A percentile compares a stretch with the other conserved stretches of the same genome.
Conservation (phyloP, 192 early-diverging fungal genomes). For the Coemansia sp. region DNA sequence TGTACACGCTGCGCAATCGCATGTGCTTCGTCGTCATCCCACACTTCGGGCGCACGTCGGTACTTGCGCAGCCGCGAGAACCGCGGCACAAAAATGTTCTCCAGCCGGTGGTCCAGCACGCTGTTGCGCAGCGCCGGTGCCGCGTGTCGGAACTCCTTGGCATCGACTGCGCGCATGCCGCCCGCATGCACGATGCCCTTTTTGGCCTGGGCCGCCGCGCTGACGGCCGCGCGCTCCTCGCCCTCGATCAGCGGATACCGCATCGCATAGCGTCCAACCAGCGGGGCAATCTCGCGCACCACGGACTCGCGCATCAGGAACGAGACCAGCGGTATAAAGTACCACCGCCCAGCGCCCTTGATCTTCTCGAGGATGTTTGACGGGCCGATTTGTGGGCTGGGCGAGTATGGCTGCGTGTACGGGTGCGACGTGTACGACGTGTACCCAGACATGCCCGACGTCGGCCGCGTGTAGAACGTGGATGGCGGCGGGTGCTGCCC, state of each 20-base stretch:
- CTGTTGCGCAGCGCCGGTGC: slow-evolving; percentile 19
- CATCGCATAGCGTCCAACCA: slow-evolving; percentile 40
- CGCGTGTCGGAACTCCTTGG: slow-evolving; percentile 30
- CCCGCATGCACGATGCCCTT: slow-evolving; percentile 25
- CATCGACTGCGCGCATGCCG: slow-evolving; percentile 21
- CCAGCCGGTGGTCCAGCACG: slow-evolving; percentile 31
- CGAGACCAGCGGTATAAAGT: slow-evolving; percentile 20
- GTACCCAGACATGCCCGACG: slow-evolving; percentile 10
- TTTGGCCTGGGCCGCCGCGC: slow-evolving; percentile 1
- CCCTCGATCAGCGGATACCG: slow-evolving; percentile 43
- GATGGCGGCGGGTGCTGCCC: slow-evolving; percentile 2
- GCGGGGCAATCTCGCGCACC: slow-evolving; percentile 8
- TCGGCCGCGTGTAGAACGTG: slow-evolving; percentile 11
- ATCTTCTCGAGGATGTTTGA: slow-evolving; percentile 14
- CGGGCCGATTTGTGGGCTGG: neutral
- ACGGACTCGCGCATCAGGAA: slow-evolving; percentile 23
- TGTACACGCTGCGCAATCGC: slow-evolving; percentile 33
- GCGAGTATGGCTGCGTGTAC: slow-evolving; percentile 2
- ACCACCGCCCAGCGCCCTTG: slow-evolving; percentile 16
- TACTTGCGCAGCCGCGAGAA: slow-evolving; percentile 46
- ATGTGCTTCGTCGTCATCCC: slow-evolving; percentile 48
- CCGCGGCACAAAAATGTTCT: slow-evolving; percentile 29
- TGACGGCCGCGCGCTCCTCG: slow-evolving; percentile 17
- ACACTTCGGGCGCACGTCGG: slow-evolving; percentile 41
- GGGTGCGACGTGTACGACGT: slow-evolving; percentile 13